A percentile compares a stretch with the other conserved stretches of the same genome.
phyloP scores from a whole-genome alignment of 345 rosid species.

The Pugionium cornutum region DNA sequence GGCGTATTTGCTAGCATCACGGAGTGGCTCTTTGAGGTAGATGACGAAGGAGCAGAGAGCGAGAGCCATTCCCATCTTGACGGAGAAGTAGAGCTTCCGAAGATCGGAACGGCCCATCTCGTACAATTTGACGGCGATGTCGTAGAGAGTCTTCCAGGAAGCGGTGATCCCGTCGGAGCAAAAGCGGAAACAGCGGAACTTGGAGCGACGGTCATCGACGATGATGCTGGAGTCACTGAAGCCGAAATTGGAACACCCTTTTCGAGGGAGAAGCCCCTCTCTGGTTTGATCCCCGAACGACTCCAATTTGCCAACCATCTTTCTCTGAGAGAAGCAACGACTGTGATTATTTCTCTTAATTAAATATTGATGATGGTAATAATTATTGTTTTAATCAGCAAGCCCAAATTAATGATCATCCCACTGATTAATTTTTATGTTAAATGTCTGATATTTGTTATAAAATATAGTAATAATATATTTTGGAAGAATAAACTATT shows the following conservation, averaged over 20 bases:
- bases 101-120: conserved; percentile 84
- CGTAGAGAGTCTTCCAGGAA: conserved; percentile 44
- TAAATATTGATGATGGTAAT: too few relatives aligned
- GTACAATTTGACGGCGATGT: conserved; percentile 39
- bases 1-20: conserved; percentile 57
- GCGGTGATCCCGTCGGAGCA: conserved; percentile 47
- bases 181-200: conserved; percentile 50
- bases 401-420: too few relatives aligned
- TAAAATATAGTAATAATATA: too few relatives aligned
- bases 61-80: conserved; percentile 52
- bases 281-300: conserved; percentile 52
- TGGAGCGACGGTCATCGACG: conserved; percentile 34
- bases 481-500: too few relatives aligned
- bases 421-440: too few relatives aligned
- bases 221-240: conserved; percentile 40
- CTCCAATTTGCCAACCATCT: conserved; percentile 47
- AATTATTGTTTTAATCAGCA: too few relatives aligned
- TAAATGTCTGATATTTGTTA: too few relatives aligned
- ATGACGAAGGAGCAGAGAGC: too few relatives aligned
- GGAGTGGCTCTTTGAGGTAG: conserved; percentile 63
- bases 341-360: too few relatives aligned
- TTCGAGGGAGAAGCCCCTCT: conserved; percentile 57
- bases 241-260: conserved; percentile 61
- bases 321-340: too few relatives aligned
- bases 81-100: conserved; percentile 59